Evolutionary conservation across 805 yeast species (phyloP), one percentile per base, ranked within the genome.

Genomic region (Komagataella phaffii): DNA sequence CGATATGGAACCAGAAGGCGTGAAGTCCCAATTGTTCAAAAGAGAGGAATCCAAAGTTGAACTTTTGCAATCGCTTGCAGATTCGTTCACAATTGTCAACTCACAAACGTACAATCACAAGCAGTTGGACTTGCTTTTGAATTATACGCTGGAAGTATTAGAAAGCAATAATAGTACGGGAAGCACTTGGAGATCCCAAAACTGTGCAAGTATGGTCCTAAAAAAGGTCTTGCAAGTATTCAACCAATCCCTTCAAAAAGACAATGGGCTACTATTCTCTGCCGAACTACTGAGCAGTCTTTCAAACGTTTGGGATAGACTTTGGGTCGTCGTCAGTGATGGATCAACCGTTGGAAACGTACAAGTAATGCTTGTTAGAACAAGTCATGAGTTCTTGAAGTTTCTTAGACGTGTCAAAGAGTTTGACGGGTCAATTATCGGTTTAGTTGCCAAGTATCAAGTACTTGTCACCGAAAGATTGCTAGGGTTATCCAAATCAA

Each of bases 301-400:
- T 10, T 30, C 40, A 14, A 30, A 30, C 14, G 40, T 30, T 30
- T 30, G 40, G 40, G 40, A 30, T 30, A 30, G 14, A 30, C 40
- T 30, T 14, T 30, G 40, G 40, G 14, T 4, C 5, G 40, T 30
- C 40, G 10, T 30, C 14, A 30, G 14, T 8, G 40, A 30, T 30
- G 40, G 40, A 14, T 14, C 40, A 30, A 14, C 14, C 14, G n/a
- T 30, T 30, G 40, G 40, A 30, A 30, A 30, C 10, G 63, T 8
- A 65, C 58, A n/a, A 64, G 65, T 55, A 66, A 61, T 14, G 58
- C 60, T 17, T 66, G 58, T 18, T 56, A 55, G 2, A 49, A 50
- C 17, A 53, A 51, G 17, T 51, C 58, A 12, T 57, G 48, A 48
- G 62, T 59, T 40, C 14, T 30, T 30, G 40, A 10, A 30, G n/a